These are phyloP conservation scores for Pseudisothecium myosuroides DNA, from an alignment of 225 moss, liverwort and hornwort species.

Conservation along the genomic window DNA sequence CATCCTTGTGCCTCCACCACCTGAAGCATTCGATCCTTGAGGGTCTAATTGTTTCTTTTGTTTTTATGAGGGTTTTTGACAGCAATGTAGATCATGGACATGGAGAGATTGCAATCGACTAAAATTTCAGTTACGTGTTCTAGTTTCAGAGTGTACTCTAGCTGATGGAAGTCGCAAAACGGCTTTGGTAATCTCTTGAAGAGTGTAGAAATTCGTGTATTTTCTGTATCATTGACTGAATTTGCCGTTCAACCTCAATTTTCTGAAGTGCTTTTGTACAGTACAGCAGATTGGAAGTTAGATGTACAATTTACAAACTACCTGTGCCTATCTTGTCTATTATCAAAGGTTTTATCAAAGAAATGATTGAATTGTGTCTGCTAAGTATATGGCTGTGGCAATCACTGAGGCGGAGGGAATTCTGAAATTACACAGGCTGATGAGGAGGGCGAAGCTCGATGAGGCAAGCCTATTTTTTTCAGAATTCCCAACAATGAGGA, in stretches of 20 bases:
- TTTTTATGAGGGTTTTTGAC: not conserved
- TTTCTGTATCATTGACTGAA: not conserved
- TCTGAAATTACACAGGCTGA: too few relatives aligned
- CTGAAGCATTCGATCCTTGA: slow-evolving; percentile 71
- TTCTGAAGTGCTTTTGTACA: not conserved
- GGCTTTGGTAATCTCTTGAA: not conserved
- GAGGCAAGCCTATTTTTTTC: too few relatives aligned
- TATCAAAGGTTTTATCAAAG: not conserved
- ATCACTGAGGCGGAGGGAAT: too few relatives aligned
- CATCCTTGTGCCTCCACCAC: slow-evolving; percentile 63
- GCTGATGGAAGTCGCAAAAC: not conserved
- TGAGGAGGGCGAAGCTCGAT: too few relatives aligned
- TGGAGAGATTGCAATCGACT: not conserved
- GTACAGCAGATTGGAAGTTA: not conserved
- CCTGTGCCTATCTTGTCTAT: not conserved
- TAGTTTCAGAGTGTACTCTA: not conserved
- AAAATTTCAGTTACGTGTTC: not conserved
- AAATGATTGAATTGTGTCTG: not conserved
- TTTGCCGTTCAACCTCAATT: not conserved
- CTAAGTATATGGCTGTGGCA: too few relatives aligned
- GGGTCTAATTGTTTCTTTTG: not conserved
- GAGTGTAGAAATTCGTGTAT: not conserved
- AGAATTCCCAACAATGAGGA: too few relatives aligned
- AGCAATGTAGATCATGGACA: not conserved
- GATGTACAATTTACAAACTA: not conserved